A percentile compares a stretch with the other conserved stretches of the same genome.
phyloP scores from a whole-genome alignment of 257 asterid species.

The Ilex asprella region DNA sequence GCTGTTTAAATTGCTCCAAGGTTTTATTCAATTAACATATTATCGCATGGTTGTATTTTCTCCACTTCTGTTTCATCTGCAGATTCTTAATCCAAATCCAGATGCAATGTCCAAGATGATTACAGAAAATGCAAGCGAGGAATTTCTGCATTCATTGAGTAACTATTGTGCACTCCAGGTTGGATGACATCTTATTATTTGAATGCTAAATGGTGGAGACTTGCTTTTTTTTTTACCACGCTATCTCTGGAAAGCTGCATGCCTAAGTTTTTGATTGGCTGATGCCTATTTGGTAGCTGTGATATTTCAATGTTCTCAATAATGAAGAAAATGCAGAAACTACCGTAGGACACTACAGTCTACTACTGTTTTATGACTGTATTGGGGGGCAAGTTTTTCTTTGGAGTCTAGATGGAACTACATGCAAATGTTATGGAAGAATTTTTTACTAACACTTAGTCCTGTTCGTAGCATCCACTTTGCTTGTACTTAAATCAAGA shows the following conservation, averaged over 20 bases:
- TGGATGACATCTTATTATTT: slow-evolving; percentile 9
- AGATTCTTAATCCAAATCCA: slow-evolving; percentile 98
- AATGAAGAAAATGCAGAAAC: too few relatives aligned
- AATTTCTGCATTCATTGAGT: slow-evolving; percentile 75
- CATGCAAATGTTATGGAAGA: too few relatives aligned
- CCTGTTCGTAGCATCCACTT: too few relatives aligned
- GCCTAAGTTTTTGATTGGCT: neutral
- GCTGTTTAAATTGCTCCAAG: slow-evolving; percentile 6
- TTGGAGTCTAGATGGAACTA: too few relatives aligned
- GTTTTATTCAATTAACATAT: slow-evolving; percentile 1
- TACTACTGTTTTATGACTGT: too few relatives aligned
- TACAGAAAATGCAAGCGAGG: slow-evolving; percentile 96
- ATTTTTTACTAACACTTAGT: too few relatives aligned
- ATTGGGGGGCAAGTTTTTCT: too few relatives aligned
- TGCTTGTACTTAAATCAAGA: too few relatives aligned
- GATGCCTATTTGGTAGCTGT: too few relatives aligned
- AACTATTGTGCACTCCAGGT: slow-evolving; percentile 99
- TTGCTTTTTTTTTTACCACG: slow-evolving; percentile 1
- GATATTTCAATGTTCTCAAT: too few relatives aligned
- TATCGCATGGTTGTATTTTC: slow-evolving; percentile 10
- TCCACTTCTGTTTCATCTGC: slow-evolving; percentile 19
- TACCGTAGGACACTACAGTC: too few relatives aligned
- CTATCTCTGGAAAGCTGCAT: slow-evolving; percentile 10
- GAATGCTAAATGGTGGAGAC: slow-evolving; percentile 3
- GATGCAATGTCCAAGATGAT: slow-evolving; percentile 98